Conservation (phyloP, 371 early-diverging fungal genomes). For the Lichtheimia ramosa region DNA sequence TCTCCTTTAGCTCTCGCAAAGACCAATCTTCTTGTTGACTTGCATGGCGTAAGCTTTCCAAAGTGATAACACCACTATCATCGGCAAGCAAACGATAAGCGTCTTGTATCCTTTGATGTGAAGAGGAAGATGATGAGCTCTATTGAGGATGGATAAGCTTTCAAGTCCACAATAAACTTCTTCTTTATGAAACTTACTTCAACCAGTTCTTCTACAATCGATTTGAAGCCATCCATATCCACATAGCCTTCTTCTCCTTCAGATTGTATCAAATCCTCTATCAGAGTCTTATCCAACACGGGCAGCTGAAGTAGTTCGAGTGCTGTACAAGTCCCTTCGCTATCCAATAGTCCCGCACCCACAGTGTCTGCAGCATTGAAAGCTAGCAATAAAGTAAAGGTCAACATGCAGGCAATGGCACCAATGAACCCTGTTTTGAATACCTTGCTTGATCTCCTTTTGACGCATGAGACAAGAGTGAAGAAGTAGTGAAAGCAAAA, state of each 20-base stretch:
- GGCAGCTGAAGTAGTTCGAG: slow-evolving; percentile 13
- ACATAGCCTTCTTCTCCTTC: slow-evolving; percentile 28
- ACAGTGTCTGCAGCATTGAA: slow-evolving; percentile 27
- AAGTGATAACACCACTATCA: slow-evolving; percentile 25
- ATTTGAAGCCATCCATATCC: slow-evolving; percentile 29
- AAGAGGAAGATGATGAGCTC: too few relatives aligned
- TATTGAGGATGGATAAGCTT: too few relatives aligned
- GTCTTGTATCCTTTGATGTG: too few relatives aligned
- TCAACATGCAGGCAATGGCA: too few relatives aligned
- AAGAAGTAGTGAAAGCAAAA: too few relatives aligned
- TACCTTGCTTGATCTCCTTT: too few relatives aligned
- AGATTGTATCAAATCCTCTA: slow-evolving; percentile 19
- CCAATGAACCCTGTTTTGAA: too few relatives aligned
- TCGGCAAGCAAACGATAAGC: slow-evolving; percentile 17
- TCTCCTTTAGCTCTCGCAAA: slow-evolving; percentile 30
- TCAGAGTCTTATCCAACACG: slow-evolving; percentile 18
- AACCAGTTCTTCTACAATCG: slow-evolving; percentile 28
- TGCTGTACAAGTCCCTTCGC: slow-evolving; percentile 23
- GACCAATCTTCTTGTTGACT: slow-evolving; percentile 26
- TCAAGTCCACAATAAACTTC: too few relatives aligned
- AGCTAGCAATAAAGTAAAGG: slow-evolving; percentile 10
- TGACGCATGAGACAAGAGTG: too few relatives aligned
- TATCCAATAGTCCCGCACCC: slow-evolving; percentile 25
- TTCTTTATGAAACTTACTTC: slow-evolving; percentile 7
- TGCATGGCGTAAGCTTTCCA: slow-evolving; percentile 24